A percentile compares a stretch with the other conserved stretches of the same genome.
These are phyloP conservation scores for Fusarium tanahbumbuense DNA, from an alignment of 2,329 filamentous ascomycete species.

Conservation along the genomic window DNA sequence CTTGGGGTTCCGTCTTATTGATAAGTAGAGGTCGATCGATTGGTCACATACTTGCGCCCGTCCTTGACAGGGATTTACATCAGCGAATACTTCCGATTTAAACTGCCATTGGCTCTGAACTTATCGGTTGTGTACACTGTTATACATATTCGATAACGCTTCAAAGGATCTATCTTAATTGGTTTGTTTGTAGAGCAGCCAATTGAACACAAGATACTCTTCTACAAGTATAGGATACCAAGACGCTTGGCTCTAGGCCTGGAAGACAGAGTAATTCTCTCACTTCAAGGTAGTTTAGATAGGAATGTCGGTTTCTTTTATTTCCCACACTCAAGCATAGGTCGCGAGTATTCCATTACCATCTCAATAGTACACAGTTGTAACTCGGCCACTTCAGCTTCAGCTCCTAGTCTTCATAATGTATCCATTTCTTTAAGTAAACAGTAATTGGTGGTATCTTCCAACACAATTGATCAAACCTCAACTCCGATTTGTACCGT, in stretches of 20 bases:
- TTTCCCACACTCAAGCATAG: not conserved
- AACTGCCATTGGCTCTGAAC: conserved; percentile 15
- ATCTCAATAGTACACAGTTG: not conserved
- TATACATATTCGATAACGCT: conserved; percentile 27
- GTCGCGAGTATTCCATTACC: not conserved
- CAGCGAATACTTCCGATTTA: conserved; percentile 6
- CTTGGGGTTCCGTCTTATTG: conserved; percentile 20
- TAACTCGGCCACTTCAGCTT: not conserved
- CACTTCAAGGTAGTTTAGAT: not conserved
- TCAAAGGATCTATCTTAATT: not conserved
- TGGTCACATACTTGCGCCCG: conserved; percentile 22
- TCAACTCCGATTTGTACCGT: conserved; percentile 23
- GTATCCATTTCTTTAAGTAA: not conserved
- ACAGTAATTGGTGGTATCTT: conserved; percentile 22
- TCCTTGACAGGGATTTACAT: conserved; percentile 18
- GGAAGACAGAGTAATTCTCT: not conserved
- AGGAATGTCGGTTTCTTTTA: not conserved
- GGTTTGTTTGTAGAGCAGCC: not conserved
- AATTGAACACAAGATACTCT: not conserved
- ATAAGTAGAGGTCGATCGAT: conserved; percentile 27
- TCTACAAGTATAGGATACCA: not conserved
- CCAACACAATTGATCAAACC: conserved; percentile 9
- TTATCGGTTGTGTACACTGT: conserved; percentile 8
- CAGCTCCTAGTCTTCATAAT: not conserved
- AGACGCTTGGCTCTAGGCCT: not conserved